Evolutionary conservation across 176 grass and related monocot species (phyloP).

Genomic region (Oropetium thomaeum): DNA sequence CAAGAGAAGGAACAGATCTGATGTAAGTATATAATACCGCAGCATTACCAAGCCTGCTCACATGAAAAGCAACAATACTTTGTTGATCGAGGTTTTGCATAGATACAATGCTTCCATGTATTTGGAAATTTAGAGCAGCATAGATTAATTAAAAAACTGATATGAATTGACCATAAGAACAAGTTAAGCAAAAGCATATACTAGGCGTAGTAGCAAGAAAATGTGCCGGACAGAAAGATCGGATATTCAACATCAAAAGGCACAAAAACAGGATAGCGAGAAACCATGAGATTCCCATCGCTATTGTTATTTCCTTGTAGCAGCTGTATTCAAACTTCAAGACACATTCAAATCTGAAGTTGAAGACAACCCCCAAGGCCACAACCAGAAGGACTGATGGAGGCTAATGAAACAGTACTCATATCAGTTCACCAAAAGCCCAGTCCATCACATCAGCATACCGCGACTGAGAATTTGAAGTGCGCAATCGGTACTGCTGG

Average conservation of each 20-base stretch:
- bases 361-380: background rate
- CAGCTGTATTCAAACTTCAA: background rate
- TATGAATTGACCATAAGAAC: background rate
- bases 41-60: background rate
- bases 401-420: background rate
- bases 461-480: background rate
- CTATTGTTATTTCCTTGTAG: background rate
- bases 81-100: background rate
- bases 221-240: background rate
- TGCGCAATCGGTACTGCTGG: background rate
- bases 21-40: background rate
- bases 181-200: background rate
- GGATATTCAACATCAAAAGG: background rate
- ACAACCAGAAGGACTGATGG: slow-evolving; percentile 6
- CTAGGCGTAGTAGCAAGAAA: no score
- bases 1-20: background rate
- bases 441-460: background rate
- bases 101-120: background rate
- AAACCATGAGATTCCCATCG: background rate
- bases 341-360: background rate
- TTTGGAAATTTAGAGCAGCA: background rate
- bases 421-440: background rate
- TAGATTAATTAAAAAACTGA: background rate
- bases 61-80: background rate
- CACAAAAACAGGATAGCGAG: no score